phyloP scores from a whole-genome alignment of 148 eudicot species.

The Amaranthus palmeri region DNA sequence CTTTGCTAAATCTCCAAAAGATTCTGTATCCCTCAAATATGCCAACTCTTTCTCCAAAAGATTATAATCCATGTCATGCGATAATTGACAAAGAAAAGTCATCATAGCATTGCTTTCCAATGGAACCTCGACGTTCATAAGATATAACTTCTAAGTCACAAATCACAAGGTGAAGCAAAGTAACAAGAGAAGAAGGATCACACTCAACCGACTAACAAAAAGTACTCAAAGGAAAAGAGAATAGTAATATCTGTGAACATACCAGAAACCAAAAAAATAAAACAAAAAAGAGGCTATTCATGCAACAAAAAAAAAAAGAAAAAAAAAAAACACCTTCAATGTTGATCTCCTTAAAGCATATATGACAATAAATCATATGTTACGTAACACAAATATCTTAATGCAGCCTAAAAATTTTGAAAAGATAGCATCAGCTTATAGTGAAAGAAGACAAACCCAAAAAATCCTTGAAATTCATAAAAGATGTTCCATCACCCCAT shows the following conservation, averaged over 20 bases:
- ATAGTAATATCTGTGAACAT: neutral
- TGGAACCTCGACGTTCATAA: no score
- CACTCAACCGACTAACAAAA: neutral
- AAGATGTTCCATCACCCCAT: conserved; percentile 95
- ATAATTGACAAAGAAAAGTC: no score
- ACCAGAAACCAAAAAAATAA: neutral
- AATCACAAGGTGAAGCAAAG: no score
- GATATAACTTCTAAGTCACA: no score
- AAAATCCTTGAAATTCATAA: conserved; percentile 68
- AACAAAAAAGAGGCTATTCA: neutral
- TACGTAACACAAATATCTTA: neutral
- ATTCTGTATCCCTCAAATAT: no score
- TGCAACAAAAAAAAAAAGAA: neutral
- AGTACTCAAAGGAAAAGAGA: neutral
- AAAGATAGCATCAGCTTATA: neutral
- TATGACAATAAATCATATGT: neutral
- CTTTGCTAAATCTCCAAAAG: no score
- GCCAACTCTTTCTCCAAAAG: no score
- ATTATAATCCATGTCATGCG: no score
- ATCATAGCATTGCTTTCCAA: no score
- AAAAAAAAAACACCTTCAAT: neutral
- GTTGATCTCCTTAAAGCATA: neutral
- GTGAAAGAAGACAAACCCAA: conserved; percentile 47
- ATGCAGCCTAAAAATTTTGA: neutral
- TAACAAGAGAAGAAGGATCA: no score